Conservation (phyloP, 2,329 filamentous ascomycete genomes). For the Drechslera avenae region DNA sequence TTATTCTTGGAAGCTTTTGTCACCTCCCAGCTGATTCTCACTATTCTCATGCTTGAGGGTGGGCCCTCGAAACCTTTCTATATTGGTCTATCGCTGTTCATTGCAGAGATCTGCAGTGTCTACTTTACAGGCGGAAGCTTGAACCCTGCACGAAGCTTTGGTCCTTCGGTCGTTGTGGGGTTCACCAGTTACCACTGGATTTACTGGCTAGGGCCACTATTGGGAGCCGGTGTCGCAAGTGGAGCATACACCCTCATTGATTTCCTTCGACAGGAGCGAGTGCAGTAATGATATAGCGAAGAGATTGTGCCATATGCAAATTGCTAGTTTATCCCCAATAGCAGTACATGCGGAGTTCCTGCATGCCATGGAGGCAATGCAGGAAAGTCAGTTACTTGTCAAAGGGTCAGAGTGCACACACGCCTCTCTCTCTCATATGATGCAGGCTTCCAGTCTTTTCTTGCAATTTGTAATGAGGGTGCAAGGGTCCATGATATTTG, state of each 20-base stretch:
- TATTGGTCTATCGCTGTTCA: constrained; percentile 72
- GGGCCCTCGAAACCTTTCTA: constrained; percentile 68
- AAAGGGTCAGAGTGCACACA: too few relatives aligned
- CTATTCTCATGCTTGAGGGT: constrained; percentile 63
- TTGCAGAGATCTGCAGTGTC: constrained; percentile 58
- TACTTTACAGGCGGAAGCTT: constrained; percentile 54
- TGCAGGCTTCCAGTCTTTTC: too few relatives aligned
- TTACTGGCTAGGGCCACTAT: constrained; percentile 52
- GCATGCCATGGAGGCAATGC: too few relatives aligned
- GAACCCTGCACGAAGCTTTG: constrained; percentile 55
- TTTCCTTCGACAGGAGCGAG: constrained; percentile 10
- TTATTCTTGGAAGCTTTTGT: constrained; percentile 40
- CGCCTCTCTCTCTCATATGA: too few relatives aligned
- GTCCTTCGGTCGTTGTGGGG: constrained; percentile 52
- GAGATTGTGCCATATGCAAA: background rate
- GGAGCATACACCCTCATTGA: constrained; percentile 55
- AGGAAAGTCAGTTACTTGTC: too few relatives aligned
- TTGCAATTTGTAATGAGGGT: too few relatives aligned
- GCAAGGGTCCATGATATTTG: too few relatives aligned
- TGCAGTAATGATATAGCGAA: too few relatives aligned
- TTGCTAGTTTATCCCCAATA: too few relatives aligned
- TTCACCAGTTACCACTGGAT: constrained; percentile 43
- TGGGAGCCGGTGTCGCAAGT: constrained; percentile 52
- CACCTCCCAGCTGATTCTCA: constrained; percentile 43
- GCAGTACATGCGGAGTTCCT: too few relatives aligned